Evolutionary conservation across 345 rosid genomes (phyloP), one percentile per base, ranked within the genome.

Genomic region (Populus euphratica): DNA sequence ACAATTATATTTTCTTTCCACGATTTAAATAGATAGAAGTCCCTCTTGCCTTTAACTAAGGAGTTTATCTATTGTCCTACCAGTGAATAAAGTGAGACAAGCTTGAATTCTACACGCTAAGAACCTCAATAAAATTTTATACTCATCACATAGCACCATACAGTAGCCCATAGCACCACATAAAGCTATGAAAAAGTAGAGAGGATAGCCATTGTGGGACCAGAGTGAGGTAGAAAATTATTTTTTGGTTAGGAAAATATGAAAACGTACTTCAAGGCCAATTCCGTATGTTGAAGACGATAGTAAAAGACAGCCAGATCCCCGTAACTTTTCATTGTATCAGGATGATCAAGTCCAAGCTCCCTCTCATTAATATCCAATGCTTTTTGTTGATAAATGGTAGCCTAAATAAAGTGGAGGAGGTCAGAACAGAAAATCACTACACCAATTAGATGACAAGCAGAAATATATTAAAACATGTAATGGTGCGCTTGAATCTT

Each of bases 331-430:
- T 82, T 82, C 85, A 82, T 82, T 65, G 85, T 82, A 75, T 78
- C 85, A 36, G 85, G 82, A 82, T 82, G 85, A 59, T 78, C 85
- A 71, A 82, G 85, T 75, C 85, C 85, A 8, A 82, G 82, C 75
- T 82, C 85, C 79, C 82, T 78, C 73, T 82, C 85, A 68, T 82
- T 82, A 71, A 82, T 82, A 78, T 82, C 85, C 76, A 82, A 66
- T 12, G 85, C 85, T 49, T 75, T 82, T 68, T 82, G 82, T 70
- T 82, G 85, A 76, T 82, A 82, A 75, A 82, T 82, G 59, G 82
- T 82, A 54, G 85, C 85, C 85, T 96, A 78, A 20, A 82, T 44
- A 82, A 64, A 74, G 73, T 70, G 76, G 82, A 82, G 25, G 67
- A 75, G 38, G 73, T 78, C 36, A 85, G 76, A 50, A 73, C 11